A percentile compares a stretch with the other conserved stretches of the same genome.
These are phyloP conservation scores for Saitozyma podzolica DNA, from an alignment of 768 basidiomycete genomes.

Conservation along the genomic window DNA sequence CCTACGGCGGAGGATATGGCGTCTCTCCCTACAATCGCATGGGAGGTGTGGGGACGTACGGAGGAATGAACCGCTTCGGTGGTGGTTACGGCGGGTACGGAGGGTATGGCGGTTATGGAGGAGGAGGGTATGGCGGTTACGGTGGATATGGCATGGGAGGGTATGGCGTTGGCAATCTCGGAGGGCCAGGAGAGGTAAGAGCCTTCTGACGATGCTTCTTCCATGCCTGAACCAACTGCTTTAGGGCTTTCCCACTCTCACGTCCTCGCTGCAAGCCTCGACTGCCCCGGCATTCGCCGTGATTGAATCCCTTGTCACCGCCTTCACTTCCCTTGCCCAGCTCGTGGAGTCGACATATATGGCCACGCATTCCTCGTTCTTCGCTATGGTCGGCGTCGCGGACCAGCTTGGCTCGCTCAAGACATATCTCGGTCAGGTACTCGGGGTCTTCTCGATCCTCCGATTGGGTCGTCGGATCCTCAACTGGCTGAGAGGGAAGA, in stretches of 20 bases:
- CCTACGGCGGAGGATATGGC: conserved; percentile 13
- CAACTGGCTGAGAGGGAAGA: conserved; percentile 68
- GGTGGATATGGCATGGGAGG: conserved; percentile 52
- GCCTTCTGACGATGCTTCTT: conserved; percentile 12
- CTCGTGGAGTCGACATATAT: conserved; percentile 98
- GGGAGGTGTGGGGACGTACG: conserved; percentile 8
- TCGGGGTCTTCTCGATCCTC: conserved; percentile 85
- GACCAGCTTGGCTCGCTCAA: conserved; percentile 91
- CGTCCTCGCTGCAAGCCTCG: conserved; percentile 81
- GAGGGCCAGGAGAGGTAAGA: conserved; percentile 58
- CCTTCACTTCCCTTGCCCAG: conserved; percentile 90
- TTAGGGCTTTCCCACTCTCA: conserved; percentile 65
- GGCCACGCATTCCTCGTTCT: conserved; percentile 93
- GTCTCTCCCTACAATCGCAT: conserved; percentile 26
- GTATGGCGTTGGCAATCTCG: conserved; percentile 57
- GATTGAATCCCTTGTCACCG: conserved; percentile 90
- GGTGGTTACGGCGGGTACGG: conserved; percentile 41
- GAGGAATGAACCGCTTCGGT: conserved; percentile 34
- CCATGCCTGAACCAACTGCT: background rate
- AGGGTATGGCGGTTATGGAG: conserved; percentile 34
- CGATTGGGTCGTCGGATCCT: conserved; percentile 54
- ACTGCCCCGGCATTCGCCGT: conserved; percentile 92
- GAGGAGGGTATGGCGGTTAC: conserved; percentile 25
- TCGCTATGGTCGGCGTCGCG: conserved; percentile 83
- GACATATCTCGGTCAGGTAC: conserved; percentile 87